Base-by-base conservation (phyloP, 2,329 filamentous ascomycete species). In the Alternaria conjuncta region DNA sequence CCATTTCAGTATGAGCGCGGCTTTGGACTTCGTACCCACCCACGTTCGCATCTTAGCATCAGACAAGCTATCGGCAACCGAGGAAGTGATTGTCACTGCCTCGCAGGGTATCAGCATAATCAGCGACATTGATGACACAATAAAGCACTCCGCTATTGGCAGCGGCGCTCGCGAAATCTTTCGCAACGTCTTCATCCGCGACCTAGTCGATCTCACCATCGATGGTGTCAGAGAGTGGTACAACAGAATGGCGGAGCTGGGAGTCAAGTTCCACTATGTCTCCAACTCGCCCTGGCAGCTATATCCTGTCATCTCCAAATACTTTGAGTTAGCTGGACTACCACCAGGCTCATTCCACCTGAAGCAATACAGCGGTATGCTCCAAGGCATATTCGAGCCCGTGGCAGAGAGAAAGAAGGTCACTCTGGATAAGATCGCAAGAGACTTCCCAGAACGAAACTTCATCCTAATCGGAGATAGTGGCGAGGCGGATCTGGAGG, bases 271-370 rank as follows among this genome's bases (percentile, higher is more conserved):
- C 56, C 96, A 99, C 77, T 99, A 99, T 79, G 96, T 97, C 68
- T 99, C 96, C n/a, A 99, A 99, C 80, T 97, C 95, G 55, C 96
- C 96, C 0, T 99, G 96, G 96, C 96, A 99, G 78, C 86, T 99
- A 7, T 99, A 93, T 72, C 96, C 96, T 0, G 89, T 98, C 3
- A 83, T 99, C 11, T 91, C 92, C 6, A 93, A 88, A 57, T 99
- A 92, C 78, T 97, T 98, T 78, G 89, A 90, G 68, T 81, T 91
- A 44, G 92, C 92, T 7, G 92, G 92, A 2, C 83, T 99, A 1
- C 96, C 96, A 0, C 88, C 88, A 1, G 96, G 96, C 0, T 97
- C 95, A 0, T 92, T 98, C 69, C 96, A 99, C 77, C 80, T 99
- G 69, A 99, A 99, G 79, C 93, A 97, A 69, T 99, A 99, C 80